These are phyloP conservation scores for Pontederia crassipes DNA, from an alignment of 176 grass and related monocot genomes.

Conservation along the genomic window DNA sequence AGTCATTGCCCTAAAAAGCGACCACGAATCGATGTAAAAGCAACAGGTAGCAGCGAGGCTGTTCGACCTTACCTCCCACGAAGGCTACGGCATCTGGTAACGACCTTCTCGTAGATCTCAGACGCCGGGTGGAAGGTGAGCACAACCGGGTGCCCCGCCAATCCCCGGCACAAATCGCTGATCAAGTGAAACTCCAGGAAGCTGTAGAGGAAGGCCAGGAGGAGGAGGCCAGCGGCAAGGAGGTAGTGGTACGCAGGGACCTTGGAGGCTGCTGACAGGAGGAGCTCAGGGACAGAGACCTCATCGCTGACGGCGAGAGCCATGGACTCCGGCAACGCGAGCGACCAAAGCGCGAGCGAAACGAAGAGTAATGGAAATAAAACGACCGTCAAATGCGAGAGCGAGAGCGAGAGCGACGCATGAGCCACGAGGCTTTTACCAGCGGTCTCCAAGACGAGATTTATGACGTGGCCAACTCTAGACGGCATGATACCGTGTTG, in stretches of 20 bases:
- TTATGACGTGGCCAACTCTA: too few relatives aligned
- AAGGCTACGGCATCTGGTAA: conserved; percentile 55
- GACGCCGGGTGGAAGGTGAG: conserved; percentile 76
- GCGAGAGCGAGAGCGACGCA: too few relatives aligned
- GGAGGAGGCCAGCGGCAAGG: conserved; percentile 20
- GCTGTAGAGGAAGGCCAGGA: conserved; percentile 35
- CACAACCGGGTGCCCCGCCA: conserved; percentile 46
- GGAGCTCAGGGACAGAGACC: conserved; percentile 33
- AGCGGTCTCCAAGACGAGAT: too few relatives aligned
- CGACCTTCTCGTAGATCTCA: conserved; percentile 74
- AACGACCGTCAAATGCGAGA: too few relatives aligned
- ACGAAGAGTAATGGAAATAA: too few relatives aligned
- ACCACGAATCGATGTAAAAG: not conserved
- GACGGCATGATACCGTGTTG: too few relatives aligned
- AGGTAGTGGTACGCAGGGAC: conserved; percentile 43
- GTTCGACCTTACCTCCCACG: conserved; percentile 72
- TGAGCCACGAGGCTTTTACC: too few relatives aligned
- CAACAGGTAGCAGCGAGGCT: too few relatives aligned
- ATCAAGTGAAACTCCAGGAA: conserved; percentile 71
- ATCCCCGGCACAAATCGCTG: conserved; percentile 43
- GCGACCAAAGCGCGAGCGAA: too few relatives aligned
- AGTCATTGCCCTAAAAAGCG: not conserved
- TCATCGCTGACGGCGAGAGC: conserved; percentile 11
- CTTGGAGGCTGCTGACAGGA: conserved; percentile 39
- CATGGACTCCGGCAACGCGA: conserved; percentile 4